Conservation (phyloP, 1,284 basidiomycete species). For the Schizophyllum commune region DNA sequence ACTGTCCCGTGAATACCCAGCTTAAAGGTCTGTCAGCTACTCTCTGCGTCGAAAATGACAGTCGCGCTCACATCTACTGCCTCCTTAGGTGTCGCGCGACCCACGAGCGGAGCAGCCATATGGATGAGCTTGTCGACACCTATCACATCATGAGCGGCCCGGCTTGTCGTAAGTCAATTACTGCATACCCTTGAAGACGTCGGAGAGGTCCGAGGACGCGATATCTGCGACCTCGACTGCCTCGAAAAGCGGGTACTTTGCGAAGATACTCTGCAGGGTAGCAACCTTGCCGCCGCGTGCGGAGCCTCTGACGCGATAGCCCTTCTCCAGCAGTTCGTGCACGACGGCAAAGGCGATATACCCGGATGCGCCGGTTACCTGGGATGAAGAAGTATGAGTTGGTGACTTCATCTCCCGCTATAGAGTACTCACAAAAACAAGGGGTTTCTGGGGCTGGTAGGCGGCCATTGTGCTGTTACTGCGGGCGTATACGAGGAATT, state of each 20-base stretch:
- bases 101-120: conserved; percentile 7
- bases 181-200: conserved; percentile 5
- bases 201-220: conserved; percentile 4
- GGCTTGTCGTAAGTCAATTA: not conserved
- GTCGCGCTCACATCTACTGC: conserved; percentile 8
- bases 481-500: too few species aligned
- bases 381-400: not conserved
- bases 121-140: conserved; percentile 12
- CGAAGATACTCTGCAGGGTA: conserved; percentile 6
- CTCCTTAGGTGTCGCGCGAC: conserved; percentile 9
- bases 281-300: conserved; percentile 8
- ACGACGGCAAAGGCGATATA: conserved; percentile 13
- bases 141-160: not conserved
- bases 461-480: too few species aligned
- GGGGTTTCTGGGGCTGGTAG: too few species aligned
- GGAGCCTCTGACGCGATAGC: conserved; percentile 13
- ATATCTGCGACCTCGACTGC: conserved; percentile 11
- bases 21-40: conserved; percentile 1
- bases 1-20: conserved; percentile 13
- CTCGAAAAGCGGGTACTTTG: conserved; percentile 10
- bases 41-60: not conserved
- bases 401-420: not conserved
- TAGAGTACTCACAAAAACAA: too few species aligned
- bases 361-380: conserved; percentile 15
- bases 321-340: conserved; percentile 11